Evolutionary conservation across 805 yeast species (phyloP), one percentile per base, ranked within the genome.

Genomic region (Grigorovia yakushimaensis): DNA sequence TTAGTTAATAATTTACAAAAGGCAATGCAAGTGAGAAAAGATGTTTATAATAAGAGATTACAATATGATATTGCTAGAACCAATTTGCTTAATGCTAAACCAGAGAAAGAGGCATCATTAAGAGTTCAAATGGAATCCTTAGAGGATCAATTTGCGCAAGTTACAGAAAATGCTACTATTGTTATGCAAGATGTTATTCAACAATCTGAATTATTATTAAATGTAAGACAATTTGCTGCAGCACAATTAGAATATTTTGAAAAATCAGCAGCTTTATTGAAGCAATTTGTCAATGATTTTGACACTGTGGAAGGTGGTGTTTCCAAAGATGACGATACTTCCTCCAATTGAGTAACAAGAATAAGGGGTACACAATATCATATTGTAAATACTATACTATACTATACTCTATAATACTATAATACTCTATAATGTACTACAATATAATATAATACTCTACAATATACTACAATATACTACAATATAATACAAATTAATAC

Each of bases 121-220:
- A 74, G 89, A 58, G 84, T 81, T 44, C 77, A 79, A 53, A 81
- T 87, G 76, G 95, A 87, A 66, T 77, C 81, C 51, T 80, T 87
- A 45, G 96, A 87, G 69, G 96, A 87, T 59, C 89, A 84, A 59
- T 87, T 87, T 64, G 95, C 93, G 42, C 86, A 84, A 55, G 83
- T 89, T 21, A 88, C 88, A 35, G 95, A 87, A 68, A 93, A 84
- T 59, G 93, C 95, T 38, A 87, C 86, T 47, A 71, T 80, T 38
- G 78, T 83, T 50, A 82, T 87, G 89, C 86, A 82, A 69, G 81
- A 82, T 61, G 89, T 84, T 24, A 76, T 87, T 54, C 81, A 81
- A 48, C 73, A 80, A 47, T 79, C 88, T 19, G 76, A 79, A 55
- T 83, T 88, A 17, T 72, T 84, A 54, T 74, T 78, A 45, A 82